Percentiles rank a stretch among this genome's conserved stretches.
These are phyloP conservation scores for Fusarium praegraminearum DNA, from an alignment of 2,329 filamentous ascomycete genomes.

Conservation along the genomic window DNA sequence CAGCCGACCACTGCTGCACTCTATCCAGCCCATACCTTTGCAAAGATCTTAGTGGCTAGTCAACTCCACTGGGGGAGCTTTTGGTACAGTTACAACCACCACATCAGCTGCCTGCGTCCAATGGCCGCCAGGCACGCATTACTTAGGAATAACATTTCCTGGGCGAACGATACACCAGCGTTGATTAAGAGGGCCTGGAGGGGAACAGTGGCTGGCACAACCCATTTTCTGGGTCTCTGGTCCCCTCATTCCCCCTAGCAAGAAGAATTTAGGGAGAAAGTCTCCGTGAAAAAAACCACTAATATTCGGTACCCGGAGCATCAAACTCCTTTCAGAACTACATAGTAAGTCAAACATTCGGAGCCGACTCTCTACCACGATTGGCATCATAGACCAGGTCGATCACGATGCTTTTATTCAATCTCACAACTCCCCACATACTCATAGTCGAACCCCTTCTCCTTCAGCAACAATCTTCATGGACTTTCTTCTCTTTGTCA, in stretches of 20 bases:
- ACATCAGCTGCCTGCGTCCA: slow-evolving; percentile 28
- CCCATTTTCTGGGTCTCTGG: slow-evolving; percentile 22
- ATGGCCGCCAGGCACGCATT: slow-evolving; percentile 27
- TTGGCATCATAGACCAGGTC: background rate
- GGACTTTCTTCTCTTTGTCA: slow-evolving; percentile 7
- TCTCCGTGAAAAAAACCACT: slow-evolving; percentile 13
- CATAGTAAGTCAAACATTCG: slow-evolving; percentile 7
- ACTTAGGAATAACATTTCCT: slow-evolving; percentile 16
- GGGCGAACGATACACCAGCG: slow-evolving; percentile 12
- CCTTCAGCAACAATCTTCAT: background rate
- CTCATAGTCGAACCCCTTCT: background rate
- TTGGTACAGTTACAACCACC: slow-evolving; percentile 19
- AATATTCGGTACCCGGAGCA: slow-evolving; percentile 1
- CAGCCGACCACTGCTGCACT: slow-evolving; percentile 31
- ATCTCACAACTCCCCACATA: background rate
- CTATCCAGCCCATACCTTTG: background rate
- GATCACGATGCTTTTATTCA: background rate
- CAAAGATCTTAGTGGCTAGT: slow-evolving; percentile 19
- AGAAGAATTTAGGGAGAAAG: slow-evolving; percentile 13
- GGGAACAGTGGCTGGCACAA: slow-evolving; percentile 20
- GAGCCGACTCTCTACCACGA: slow-evolving; percentile 15
- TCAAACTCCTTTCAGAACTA: slow-evolving; percentile 1
- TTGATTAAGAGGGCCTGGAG: slow-evolving; percentile 6
- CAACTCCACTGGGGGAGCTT: slow-evolving; percentile 23
- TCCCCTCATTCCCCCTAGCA: background rate